Evolutionary conservation across 345 rosid genomes (phyloP), one percentile per base, ranked within the genome.

Genomic region (Melaleuca alternifolia): DNA sequence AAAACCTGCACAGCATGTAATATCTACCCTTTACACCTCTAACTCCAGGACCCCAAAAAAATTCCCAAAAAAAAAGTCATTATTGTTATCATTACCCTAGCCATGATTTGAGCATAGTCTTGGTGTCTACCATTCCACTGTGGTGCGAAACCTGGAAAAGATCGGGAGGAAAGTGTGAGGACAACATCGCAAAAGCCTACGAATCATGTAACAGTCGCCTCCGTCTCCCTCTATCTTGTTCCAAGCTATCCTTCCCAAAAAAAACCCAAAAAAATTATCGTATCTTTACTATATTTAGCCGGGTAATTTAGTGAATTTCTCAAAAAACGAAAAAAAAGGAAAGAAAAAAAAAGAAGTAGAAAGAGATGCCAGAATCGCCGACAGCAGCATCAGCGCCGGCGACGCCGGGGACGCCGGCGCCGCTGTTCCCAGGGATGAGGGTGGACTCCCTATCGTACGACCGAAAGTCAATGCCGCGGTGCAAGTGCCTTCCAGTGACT

Each of bases 321-420:
- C 71, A 59, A 41, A 41, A 41, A 41, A 41, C 41, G 46, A 71
- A 23, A 61, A 54, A 33, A 77, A 83, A 50, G 21, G 56, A 71
- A 87, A 87, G 41, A 54, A 44, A 37, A 71, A 52, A 54, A 24
- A 44, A 20, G 21, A 28, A 54, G 51, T 8, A 71, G 51, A 83
- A 88, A 51, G 56, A 51, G 84, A 92, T 92, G 93, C 87, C 92
- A 28, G 97, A 90, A 51, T 62, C 86, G 7, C 93, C 95, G 10
- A 94, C 94, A 48, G 87, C 92, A 77, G 95, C 88, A 11, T 94
- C 98, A 11, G 94, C 99, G 10, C 99, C 99, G 86, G 94, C 96
- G 3, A 97, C 99, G 8, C 98, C 98, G 59, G 99, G 98, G 82
- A 95, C 98, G 21, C 98, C 99, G 24, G 99, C 98, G 48, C 98